Conservation (phyloP, 2,329 filamentous ascomycete genomes). For the Trichoderma koningii region DNA sequence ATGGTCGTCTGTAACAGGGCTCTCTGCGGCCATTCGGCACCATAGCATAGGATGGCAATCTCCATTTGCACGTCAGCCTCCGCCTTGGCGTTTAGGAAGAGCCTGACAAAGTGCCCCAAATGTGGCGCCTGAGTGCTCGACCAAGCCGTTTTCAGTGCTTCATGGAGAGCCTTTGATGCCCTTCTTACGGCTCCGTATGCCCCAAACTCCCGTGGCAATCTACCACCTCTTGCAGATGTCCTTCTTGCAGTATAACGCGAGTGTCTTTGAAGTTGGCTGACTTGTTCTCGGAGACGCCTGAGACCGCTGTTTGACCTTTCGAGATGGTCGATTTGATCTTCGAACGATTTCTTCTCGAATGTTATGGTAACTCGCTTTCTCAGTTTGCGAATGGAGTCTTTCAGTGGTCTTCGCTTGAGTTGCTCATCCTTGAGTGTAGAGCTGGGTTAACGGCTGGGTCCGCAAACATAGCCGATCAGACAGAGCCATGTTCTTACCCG, state of each 20-base stretch:
- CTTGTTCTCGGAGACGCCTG: constrained; percentile 3
- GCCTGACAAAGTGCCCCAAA: constrained; percentile 1
- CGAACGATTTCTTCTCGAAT: background rate
- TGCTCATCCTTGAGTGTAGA: background rate
- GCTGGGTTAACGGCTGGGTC: background rate
- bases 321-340: background rate
- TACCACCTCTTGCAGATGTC: background rate
- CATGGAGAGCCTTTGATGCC: constrained; percentile 6
- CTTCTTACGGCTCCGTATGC: background rate
- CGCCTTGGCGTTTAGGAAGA: constrained; percentile 9
- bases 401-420: background rate
- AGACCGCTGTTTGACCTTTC: background rate
- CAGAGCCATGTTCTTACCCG: background rate
- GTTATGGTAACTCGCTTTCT: constrained; percentile 16
- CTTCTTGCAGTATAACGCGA: background rate
- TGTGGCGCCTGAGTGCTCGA: background rate
- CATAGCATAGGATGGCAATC: constrained; percentile 3
- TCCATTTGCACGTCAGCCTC: constrained; percentile 1
- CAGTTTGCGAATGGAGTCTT: background rate
- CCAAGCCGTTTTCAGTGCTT: constrained; percentile 3
- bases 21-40: background rate
- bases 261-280: background rate
- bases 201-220: background rate
- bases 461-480: background rate
- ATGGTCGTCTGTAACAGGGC: background rate